Evolutionary conservation across 257 asterid species (phyloP), one percentile per base, ranked within the genome.

Genomic region (Petrea volubilis): DNA sequence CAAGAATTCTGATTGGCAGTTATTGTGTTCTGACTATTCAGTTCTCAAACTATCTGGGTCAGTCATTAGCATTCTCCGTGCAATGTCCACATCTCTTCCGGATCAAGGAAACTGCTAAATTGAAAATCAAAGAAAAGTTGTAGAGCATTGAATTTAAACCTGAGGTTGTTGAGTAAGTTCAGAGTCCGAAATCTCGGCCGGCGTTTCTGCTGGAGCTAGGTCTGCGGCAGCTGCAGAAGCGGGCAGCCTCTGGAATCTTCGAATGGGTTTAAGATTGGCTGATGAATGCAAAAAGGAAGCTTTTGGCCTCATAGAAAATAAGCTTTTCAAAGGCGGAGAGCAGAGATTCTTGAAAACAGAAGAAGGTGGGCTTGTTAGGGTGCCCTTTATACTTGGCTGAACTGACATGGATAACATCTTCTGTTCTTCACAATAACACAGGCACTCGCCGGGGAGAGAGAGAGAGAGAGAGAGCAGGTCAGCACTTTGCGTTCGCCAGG

Each of bases 351-450:
- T 86, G 83, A 75, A 66, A 77, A 69, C 49, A 70, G 84, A 79
- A 43, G 88, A 68, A 12, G 87, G 77, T 34, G 65, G 68, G 68
- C 76, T 63, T 25, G 82, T 70, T 8, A 87, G 61, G 41, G 62
- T 70, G 60, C 73, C 71, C 31, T 73, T 83, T 7, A 75, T 17
- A 67, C 78, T 65, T 50, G 86, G 62, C 38, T 81, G 88, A 64
- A 86, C 40, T 40, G 89, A 38, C 75, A 84, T 77, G 63, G 88
- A 67, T 58, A 81, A 68, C 88, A 88, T 84, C 51, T 73, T 77
- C 50, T 47, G 47, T 33, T 64, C 36, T 72, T 29, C 66, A 20
- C 53, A 56, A 64, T 17, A 59, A 47, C 70, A 34, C 29, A 68
- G 68, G 49, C 64, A 34, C n/a, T n/a, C n/a, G n/a, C n/a, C n/a